Conservation (phyloP, 176 grass and related monocot genomes). For the Chloris gayana region DNA sequence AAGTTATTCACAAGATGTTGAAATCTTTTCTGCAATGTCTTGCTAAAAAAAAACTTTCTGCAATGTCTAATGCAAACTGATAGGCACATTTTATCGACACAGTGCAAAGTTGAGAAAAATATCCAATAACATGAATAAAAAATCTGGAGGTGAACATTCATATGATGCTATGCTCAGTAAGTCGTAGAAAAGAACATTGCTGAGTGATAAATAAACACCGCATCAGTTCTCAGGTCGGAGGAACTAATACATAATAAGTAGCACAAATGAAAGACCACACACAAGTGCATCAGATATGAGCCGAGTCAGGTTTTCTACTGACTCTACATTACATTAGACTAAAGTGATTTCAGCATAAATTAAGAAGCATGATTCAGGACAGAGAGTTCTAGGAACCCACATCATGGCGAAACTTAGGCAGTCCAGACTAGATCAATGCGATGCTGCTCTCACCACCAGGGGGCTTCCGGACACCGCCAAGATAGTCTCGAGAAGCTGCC, state of each 20-base stretch:
- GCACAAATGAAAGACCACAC: conserved; percentile 18
- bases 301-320: conserved; percentile 49
- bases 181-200: not conserved
- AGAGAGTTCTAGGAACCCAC: conserved; percentile 15
- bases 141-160: not conserved
- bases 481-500: conserved; percentile 67
- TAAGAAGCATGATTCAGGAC: conserved; percentile 11
- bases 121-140: not conserved
- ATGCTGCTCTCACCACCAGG: conserved; percentile 86
- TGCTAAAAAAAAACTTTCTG: too few species aligned
- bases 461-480: conserved; percentile 71
- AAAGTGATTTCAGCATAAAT: conserved; percentile 30
- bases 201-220: not conserved
- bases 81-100: not conserved
- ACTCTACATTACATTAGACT: conserved; percentile 56
- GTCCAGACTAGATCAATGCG: conserved; percentile 54
- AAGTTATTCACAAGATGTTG: too few species aligned
- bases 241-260: conserved; percentile 38
- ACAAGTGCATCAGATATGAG: conserved; percentile 5
- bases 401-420: conserved; percentile 14
- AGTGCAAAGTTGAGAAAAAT: not conserved
- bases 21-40: too few species aligned
- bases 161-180: not conserved
- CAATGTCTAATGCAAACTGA: too few species aligned
- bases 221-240: conserved; percentile 6